A percentile compares a stretch with the other conserved stretches of the same genome.
These are phyloP conservation scores for Panus rudis DNA, from an alignment of 768 basidiomycete genomes.

Conservation along the genomic window DNA sequence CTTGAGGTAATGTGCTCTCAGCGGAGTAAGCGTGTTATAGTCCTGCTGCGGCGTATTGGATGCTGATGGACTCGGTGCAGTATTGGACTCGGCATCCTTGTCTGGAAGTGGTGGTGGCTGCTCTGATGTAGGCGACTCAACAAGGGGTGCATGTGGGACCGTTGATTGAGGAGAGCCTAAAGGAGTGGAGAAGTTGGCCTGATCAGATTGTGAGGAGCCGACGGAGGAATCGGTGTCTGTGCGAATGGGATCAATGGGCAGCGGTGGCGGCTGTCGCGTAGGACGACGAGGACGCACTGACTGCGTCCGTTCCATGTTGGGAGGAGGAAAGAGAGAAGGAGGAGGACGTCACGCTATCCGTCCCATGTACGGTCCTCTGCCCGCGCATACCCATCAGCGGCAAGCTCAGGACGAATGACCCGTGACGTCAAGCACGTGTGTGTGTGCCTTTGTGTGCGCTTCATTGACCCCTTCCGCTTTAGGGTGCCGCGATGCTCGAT, in stretches of 20 bases:
- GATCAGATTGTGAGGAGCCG: conserved; percentile 6
- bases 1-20: conserved; percentile 97
- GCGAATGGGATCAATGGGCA: background rate
- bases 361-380: no score
- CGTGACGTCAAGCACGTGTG: conserved; percentile 1
- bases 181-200: conserved; percentile 9
- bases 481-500: no score
- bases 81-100: background rate
- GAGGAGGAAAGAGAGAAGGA: background rate
- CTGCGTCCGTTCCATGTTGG: background rate
- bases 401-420: background rate
- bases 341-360: no score
- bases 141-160: background rate
- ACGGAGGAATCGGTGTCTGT: background rate
- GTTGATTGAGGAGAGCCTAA: conserved; percentile 3
- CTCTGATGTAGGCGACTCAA: conserved; percentile 8
- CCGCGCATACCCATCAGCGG: no score
- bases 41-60: background rate
- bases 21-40: conserved; percentile 55
- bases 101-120: conserved; percentile 4
- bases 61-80: background rate
- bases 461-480: no score
- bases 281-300: background rate
- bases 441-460: no score
- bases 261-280: background rate